A percentile compares a stretch with the other conserved stretches of the same genome.
These are phyloP conservation scores for Fusarium fracticaudum DNA, from an alignment of 2,329 filamentous ascomycete genomes.

Conservation along the genomic window DNA sequence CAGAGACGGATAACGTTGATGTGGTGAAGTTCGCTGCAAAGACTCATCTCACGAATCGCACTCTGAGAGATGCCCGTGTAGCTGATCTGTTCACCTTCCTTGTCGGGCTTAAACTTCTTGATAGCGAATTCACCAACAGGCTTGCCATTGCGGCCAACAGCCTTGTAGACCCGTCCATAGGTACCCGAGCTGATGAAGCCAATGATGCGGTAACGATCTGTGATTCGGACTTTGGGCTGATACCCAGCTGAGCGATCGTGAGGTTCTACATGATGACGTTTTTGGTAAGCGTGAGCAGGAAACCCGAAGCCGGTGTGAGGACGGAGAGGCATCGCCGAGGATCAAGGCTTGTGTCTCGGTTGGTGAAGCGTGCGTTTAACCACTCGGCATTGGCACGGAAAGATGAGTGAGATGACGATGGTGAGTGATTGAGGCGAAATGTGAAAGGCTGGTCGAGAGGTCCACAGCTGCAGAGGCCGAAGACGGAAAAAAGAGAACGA, in stretches of 20 bases:
- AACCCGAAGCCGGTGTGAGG: constrained; percentile 45
- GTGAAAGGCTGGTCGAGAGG: background rate
- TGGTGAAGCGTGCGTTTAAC: constrained; percentile 7
- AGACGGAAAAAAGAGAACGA: background rate
- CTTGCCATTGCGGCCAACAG: constrained; percentile 68
- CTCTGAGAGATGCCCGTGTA: constrained; percentile 99
- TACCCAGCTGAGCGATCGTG: constrained; percentile 65
- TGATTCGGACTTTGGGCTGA: constrained; percentile 84
- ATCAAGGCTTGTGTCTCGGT: background rate
- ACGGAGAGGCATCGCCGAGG: constrained; percentile 47
- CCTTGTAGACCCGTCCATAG: constrained; percentile 98
- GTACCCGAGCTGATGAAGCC: constrained; percentile 98
- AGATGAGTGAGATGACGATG: background rate
- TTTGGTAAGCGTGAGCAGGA: constrained; percentile 47
- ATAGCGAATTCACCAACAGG: constrained; percentile 87
- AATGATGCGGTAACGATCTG: constrained; percentile 94
- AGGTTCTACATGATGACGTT: constrained; percentile 56
- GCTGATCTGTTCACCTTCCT: constrained; percentile 92
- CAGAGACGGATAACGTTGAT: constrained; percentile 89
- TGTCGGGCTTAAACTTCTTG: constrained; percentile 99
- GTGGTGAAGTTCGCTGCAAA: constrained; percentile 92
- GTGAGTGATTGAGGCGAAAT: background rate
- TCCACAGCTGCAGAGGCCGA: constrained; percentile 10
- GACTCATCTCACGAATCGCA: constrained; percentile 94
- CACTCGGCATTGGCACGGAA: constrained; percentile 37